These are phyloP conservation scores for Penicillium hordei DNA, from an alignment of 2,329 filamentous ascomycete species.

Conservation along the genomic window DNA sequence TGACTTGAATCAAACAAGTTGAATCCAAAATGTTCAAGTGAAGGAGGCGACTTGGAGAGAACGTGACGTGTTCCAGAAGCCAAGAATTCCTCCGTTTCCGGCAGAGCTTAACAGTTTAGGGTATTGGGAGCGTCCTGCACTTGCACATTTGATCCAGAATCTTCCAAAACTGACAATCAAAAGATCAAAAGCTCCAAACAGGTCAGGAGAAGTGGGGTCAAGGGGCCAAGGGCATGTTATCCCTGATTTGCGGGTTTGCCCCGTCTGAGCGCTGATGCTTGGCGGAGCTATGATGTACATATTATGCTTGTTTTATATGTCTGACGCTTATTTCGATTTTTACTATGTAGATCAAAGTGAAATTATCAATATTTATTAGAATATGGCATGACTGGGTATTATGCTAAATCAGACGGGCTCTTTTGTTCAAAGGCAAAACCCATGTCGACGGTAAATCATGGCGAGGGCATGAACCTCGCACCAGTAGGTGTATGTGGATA, in stretches of 20 bases:
- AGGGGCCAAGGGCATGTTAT: constrained; percentile 3
- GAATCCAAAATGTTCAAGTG: neutral
- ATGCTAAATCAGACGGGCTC: constrained; percentile 24
- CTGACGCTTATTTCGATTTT: neutral
- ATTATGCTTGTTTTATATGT: neutral
- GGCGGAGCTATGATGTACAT: constrained; percentile 5
- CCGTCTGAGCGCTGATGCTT: constrained; percentile 8
- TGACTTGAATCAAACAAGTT: neutral
- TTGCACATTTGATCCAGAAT: neutral
- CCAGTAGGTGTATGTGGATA: constrained; percentile 20
- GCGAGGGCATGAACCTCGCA: constrained; percentile 21
- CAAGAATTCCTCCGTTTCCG: constrained; percentile 2
- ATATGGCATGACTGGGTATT: constrained; percentile 25
- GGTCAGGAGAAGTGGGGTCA: constrained; percentile 16
- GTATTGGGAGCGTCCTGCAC: neutral
- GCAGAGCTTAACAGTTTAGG: neutral
- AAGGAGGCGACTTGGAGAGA: neutral
- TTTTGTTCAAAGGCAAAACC: constrained; percentile 16
- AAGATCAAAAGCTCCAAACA: neutral
- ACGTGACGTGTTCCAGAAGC: constrained; percentile 4
- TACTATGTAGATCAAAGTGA: neutral
- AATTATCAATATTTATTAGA: constrained; percentile 9
- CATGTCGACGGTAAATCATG: constrained; percentile 23
- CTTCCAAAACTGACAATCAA: neutral
- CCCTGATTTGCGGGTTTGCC: constrained; percentile 9